A percentile compares a stretch with the other conserved stretches of the same genome.
These are phyloP conservation scores for Pestalotiopsis sp. DNA, from an alignment of 2,329 filamentous ascomycete genomes.

Conservation along the genomic window DNA sequence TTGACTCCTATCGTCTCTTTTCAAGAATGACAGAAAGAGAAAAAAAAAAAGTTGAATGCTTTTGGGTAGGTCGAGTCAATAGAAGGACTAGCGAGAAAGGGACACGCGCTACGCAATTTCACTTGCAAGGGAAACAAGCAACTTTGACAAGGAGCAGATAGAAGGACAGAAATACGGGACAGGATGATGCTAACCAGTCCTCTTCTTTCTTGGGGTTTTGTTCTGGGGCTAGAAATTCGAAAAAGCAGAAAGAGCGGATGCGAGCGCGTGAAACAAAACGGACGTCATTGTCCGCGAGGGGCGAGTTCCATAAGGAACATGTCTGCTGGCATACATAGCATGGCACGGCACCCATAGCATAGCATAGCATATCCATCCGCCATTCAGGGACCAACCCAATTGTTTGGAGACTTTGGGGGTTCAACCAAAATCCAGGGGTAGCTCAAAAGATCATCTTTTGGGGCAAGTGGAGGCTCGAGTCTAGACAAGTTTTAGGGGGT, in stretches of 20 bases:
- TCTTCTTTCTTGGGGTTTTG: background rate
- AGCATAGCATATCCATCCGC: no score
- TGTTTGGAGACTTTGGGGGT: slow-evolving; percentile 7
- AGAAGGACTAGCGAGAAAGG: background rate
- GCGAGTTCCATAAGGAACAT: background rate
- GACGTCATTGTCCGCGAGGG: slow-evolving; percentile 6
- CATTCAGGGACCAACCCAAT: slow-evolving; percentile 8
- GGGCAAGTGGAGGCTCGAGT: slow-evolving; percentile 1
- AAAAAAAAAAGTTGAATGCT: background rate
- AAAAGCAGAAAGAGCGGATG: background rate
- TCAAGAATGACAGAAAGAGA: background rate
- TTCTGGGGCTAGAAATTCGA: background rate
- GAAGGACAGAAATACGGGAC: background rate
- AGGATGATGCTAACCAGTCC: background rate
- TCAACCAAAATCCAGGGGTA: slow-evolving; percentile 2
- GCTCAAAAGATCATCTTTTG: background rate
- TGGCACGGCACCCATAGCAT: no score
- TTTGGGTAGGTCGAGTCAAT: background rate
- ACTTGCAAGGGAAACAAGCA: background rate
- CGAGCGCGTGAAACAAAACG: background rate
- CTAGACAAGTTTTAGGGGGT: background rate
- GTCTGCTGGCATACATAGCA: no score
- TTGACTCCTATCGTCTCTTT: background rate
- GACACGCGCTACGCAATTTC: background rate
- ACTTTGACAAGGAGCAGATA: background rate